These are phyloP conservation scores for Rhododendron ovatum DNA, from an alignment of 148 eudicot genomes.

Conservation along the genomic window DNA sequence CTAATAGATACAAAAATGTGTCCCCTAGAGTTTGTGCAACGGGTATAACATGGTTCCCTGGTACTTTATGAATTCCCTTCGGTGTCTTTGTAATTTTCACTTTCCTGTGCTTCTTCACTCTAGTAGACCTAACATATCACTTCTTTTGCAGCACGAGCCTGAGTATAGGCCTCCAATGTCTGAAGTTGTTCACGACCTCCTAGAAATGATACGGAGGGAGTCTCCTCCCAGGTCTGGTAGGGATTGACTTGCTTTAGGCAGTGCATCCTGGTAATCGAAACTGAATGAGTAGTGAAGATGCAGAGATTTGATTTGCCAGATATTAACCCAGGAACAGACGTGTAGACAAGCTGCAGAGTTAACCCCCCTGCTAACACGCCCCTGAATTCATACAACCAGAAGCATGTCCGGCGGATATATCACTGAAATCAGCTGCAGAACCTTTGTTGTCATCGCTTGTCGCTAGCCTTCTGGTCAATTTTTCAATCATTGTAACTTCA, in stretches of 20 bases:
- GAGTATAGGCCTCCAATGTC: slow-evolving; percentile 93
- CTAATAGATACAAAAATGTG: not conserved
- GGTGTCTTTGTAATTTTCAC: not conserved
- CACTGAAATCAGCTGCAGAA: not conserved
- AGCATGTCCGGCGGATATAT: not conserved
- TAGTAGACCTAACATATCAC: not conserved
- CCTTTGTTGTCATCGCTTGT: not conserved
- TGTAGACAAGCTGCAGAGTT: slow-evolving; percentile 7
- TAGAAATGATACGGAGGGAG: slow-evolving; percentile 62
- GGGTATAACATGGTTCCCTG: not conserved
- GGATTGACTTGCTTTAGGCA: slow-evolving; percentile 23
- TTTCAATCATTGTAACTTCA: slow-evolving; percentile 3
- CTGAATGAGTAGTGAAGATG: slow-evolving; percentile 3
- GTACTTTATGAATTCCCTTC: not conserved
- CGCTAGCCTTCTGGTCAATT: not conserved
- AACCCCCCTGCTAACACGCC: slow-evolving; percentile 7
- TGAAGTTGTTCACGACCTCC: slow-evolving; percentile 90
- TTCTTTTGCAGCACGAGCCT: slow-evolving; percentile 66
- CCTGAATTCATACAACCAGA: not conserved
- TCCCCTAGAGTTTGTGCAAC: not conserved
- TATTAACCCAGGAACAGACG: slow-evolving; percentile 5
- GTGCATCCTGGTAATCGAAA: not conserved
- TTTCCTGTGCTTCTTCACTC: not conserved
- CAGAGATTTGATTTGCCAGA: slow-evolving; percentile 11
- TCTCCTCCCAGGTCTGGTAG: slow-evolving; percentile 34